These are phyloP conservation scores for Naumovozyma baii DNA, from an alignment of 805 yeast species.

Conservation along the genomic window DNA sequence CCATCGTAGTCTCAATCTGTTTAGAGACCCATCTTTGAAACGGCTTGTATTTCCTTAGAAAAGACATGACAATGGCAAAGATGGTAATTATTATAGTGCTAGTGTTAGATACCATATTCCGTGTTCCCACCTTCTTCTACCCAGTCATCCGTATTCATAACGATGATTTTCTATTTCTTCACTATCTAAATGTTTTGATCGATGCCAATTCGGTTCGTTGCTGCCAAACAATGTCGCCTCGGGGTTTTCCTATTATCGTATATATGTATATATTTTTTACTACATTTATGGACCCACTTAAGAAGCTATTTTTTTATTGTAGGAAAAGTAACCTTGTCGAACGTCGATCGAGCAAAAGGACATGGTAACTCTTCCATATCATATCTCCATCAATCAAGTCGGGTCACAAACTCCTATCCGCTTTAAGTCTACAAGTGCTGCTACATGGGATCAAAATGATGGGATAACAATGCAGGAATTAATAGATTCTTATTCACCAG, in stretches of 20 bases:
- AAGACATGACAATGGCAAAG: constrained; percentile 14
- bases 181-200: too few species aligned
- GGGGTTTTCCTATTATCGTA: too few species aligned
- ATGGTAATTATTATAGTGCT: constrained; percentile 7
- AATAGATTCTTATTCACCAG: constrained; percentile 34
- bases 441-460: neutral
- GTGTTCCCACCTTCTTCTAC: too few species aligned
- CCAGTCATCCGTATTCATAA: neutral
- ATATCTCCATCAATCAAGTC: constrained; percentile 2
- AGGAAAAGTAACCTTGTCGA: too few species aligned
- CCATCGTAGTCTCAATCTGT: constrained; percentile 6
- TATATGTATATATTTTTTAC: too few species aligned
- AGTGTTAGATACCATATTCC: neutral
- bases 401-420: constrained; percentile 3
- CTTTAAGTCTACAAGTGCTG: neutral
- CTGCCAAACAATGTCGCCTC: too few species aligned
- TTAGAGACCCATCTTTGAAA: constrained; percentile 14
- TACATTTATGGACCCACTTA: too few species aligned
- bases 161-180: neutral
- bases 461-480: constrained; percentile 20
- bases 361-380: constrained; percentile 2
- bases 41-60: constrained; percentile 15
- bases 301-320: too few species aligned
- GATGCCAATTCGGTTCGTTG: too few species aligned
- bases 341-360: too few species aligned